Conservation (phyloP, 495 filamentous ascomycete species). For the Pyrenula massariospora region DNA sequence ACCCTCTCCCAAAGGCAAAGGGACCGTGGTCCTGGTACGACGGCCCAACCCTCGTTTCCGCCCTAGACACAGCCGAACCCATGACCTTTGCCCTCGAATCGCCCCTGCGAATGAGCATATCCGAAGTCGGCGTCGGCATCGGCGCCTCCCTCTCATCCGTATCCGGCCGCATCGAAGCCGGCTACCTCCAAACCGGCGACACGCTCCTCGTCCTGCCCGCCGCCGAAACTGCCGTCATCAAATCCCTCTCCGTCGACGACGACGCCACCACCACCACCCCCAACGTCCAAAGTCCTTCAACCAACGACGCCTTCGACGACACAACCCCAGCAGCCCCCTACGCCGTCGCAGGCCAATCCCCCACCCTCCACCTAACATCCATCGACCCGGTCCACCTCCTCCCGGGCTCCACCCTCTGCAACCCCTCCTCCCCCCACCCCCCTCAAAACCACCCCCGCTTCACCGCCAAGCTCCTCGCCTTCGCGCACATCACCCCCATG, state of each 20-base stretch:
- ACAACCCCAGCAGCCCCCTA: slow-evolving; percentile 20
- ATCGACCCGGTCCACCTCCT: slow-evolving; percentile 61
- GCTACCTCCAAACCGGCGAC: slow-evolving; percentile 75
- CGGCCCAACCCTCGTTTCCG: slow-evolving; percentile 66
- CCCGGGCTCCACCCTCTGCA: slow-evolving; percentile 60
- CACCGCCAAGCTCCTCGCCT: slow-evolving; percentile 56
- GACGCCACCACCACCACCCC: slow-evolving; percentile 21
- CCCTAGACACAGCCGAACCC: slow-evolving; percentile 71
- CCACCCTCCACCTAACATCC: slow-evolving; percentile 53
- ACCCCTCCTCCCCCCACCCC: slow-evolving; percentile 25
- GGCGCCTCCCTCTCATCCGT: slow-evolving; percentile 64
- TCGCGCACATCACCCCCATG: slow-evolving; percentile 64
- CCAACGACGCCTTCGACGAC: not conserved
- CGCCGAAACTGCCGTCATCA: slow-evolving; percentile 65
- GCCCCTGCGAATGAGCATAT: slow-evolving; percentile 74
- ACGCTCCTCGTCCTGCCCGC: slow-evolving; percentile 67
- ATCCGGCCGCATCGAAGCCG: slow-evolving; percentile 77
- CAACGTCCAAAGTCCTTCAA: too few relatives aligned
- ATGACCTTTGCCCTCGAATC: slow-evolving; percentile 58
- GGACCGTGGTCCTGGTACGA: slow-evolving; percentile 62
- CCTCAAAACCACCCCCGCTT: slow-evolving; percentile 49
- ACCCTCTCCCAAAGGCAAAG: slow-evolving; percentile 25
- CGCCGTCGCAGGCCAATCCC: slow-evolving; percentile 72
- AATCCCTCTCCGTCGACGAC: slow-evolving; percentile 62
- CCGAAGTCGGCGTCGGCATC: slow-evolving; percentile 70